These are phyloP conservation scores for Goniomonas avonlea DNA, from an alignment of 78 protist genomes.

Conservation along the genomic window DNA sequence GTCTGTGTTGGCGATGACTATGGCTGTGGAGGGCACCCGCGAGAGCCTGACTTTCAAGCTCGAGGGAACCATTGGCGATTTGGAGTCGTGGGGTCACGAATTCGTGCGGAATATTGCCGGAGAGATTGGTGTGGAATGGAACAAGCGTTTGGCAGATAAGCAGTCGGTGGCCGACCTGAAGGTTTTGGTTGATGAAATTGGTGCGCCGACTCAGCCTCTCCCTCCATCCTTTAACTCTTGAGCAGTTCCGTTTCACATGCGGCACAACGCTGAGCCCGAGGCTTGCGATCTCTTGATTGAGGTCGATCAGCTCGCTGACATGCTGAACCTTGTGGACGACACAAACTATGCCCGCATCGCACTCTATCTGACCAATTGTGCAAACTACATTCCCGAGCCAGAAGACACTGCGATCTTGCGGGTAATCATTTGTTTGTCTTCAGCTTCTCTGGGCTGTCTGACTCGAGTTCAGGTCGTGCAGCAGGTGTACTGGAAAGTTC, in stretches of 20 bases:
- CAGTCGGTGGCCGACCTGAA: conserved; percentile 1
- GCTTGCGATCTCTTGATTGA: conserved; percentile 92
- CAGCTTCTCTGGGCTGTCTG: background rate
- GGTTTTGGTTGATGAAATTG: conserved; percentile 58
- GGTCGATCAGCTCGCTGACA: background rate
- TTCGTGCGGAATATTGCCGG: conserved; percentile 65
- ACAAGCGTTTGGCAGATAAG: conserved; percentile 9
- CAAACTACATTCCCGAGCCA: conserved; percentile 74
- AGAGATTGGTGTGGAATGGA: conserved; percentile 69
- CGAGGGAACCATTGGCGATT: conserved; percentile 53
- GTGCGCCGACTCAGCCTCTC: too few relatives aligned
- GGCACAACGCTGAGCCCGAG: conserved; percentile 85
- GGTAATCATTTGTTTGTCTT: background rate
- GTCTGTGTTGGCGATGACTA: conserved; percentile 85
- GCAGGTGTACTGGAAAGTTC: conserved; percentile 37
- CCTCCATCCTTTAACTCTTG: too few relatives aligned
- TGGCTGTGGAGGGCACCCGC: conserved; percentile 37
- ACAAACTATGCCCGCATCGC: conserved; percentile 65
- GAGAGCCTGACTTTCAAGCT: conserved; percentile 65
- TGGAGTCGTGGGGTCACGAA: conserved; percentile 94
- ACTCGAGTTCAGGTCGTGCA: conserved; percentile 32
- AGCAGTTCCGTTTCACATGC: conserved; percentile 79
- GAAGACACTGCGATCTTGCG: conserved; percentile 53
- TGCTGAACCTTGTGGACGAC: conserved; percentile 49
- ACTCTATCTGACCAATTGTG: conserved; percentile 66